phyloP scores from a whole-genome alignment of 768 basidiomycete species.

The Rhodotorula kratochvilovae region DNA sequence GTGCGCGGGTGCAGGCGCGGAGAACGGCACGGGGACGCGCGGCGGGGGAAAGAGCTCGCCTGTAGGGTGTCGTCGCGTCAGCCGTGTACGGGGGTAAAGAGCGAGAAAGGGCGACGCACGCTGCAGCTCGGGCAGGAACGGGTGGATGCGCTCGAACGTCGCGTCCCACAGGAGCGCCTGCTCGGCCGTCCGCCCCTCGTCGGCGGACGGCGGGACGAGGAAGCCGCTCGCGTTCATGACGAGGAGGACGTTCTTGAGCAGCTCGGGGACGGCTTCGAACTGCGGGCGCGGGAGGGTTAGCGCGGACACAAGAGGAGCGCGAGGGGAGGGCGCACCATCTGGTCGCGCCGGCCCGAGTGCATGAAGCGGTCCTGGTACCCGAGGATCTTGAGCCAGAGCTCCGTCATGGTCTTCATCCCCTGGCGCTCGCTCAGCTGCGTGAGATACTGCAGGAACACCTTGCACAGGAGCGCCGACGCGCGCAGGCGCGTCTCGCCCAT shows the following conservation, averaged over 20 bases:
- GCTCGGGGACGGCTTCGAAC: constrained; percentile 94
- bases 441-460: constrained; percentile 83
- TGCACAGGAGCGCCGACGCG: constrained; percentile 78
- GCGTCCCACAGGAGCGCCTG: constrained; percentile 66
- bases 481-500: constrained; percentile 87
- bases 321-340: constrained; percentile 61
- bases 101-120: constrained; percentile 56
- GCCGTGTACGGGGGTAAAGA: neutral
- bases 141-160: constrained; percentile 79
- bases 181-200: constrained; percentile 54
- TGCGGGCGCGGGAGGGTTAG: constrained; percentile 45
- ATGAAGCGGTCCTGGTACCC: constrained; percentile 85
- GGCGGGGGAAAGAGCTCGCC: constrained; percentile 34
- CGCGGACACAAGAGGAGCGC: too few relatives aligned
- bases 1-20: neutral
- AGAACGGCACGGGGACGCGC: constrained; percentile 28
- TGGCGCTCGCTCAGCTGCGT: constrained; percentile 40
- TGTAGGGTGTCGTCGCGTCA: neutral
- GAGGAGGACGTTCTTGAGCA: constrained; percentile 89
- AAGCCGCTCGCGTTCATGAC: constrained; percentile 90
- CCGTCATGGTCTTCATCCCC: constrained; percentile 57
- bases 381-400: constrained; percentile 82
- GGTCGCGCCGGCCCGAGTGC: constrained; percentile 75
- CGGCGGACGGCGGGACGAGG: constrained; percentile 61
- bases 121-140: constrained; percentile 87